Evolutionary conservation across 495 filamentous ascomycete genomes (phyloP).

Genomic region (Aspergillus asperescens): DNA sequence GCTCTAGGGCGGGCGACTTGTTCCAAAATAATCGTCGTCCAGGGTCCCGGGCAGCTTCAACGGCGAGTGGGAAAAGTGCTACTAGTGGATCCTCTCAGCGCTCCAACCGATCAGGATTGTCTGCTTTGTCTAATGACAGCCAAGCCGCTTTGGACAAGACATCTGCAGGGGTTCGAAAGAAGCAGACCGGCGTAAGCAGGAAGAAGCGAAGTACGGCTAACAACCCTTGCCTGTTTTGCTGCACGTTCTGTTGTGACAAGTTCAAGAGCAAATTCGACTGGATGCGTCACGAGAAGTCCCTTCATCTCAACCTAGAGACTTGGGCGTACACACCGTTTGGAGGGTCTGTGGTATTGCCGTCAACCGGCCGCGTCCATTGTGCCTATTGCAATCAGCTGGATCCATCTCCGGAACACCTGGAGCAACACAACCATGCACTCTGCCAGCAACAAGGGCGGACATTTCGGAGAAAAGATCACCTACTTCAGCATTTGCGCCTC

Average conservation of each 20-base stretch:
- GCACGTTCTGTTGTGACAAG: constrained; percentile 75
- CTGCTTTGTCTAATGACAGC: constrained; percentile 42
- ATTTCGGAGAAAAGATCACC: constrained; percentile 76
- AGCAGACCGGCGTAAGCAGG: not conserved
- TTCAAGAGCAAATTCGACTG: constrained; percentile 78
- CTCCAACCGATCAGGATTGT: constrained; percentile 49
- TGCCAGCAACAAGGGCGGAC: constrained; percentile 63
- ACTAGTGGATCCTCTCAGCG: constrained; percentile 39
- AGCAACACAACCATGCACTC: constrained; percentile 53
- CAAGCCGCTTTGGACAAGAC: constrained; percentile 23
- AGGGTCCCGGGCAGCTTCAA: constrained; percentile 6
- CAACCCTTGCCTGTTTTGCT: constrained; percentile 49
- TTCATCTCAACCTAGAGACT: constrained; percentile 66
- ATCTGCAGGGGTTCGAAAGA: not conserved
- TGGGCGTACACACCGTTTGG: constrained; percentile 45
- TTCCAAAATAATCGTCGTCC: too few species aligned
- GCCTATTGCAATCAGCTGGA: constrained; percentile 16
- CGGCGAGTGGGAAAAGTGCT: constrained; percentile 37
- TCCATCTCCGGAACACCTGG: constrained; percentile 21
- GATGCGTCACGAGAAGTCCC: constrained; percentile 72
- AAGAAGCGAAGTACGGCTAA: not conserved
- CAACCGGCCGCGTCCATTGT: constrained; percentile 10
- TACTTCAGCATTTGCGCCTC: constrained; percentile 67
- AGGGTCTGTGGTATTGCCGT: too few species aligned
- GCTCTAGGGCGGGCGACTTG: not conserved